These are phyloP conservation scores for Phytophthora pisi DNA, from an alignment of 352 stramenopile species.

Conservation along the genomic window DNA sequence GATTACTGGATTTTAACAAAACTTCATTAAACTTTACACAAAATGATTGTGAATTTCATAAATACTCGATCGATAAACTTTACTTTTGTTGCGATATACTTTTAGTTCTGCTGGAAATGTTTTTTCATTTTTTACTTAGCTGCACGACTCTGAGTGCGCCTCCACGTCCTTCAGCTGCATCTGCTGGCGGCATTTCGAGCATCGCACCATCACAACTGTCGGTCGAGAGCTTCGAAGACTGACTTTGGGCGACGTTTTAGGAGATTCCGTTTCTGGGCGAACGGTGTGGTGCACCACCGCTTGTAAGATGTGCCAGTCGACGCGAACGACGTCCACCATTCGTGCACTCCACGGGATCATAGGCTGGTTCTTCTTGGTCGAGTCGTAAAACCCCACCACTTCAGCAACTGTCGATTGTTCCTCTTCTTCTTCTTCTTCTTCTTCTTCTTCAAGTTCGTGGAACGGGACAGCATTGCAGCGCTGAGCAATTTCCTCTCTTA, in stretches of 20 bases:
- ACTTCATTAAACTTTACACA: too few species aligned
- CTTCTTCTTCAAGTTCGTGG: neutral
- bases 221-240: neutral
- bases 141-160: slow-evolving; percentile 46
- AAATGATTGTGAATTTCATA: too few species aligned
- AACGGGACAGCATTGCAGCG: slow-evolving; percentile 27
- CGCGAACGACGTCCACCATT: slow-evolving; percentile 24
- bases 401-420: slow-evolving; percentile 8
- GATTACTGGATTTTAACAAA: too few species aligned
- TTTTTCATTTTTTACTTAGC: slow-evolving; percentile 11
- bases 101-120: neutral
- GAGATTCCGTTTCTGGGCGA: neutral
- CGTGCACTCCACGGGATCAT: slow-evolving; percentile 26
- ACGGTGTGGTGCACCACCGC: slow-evolving; percentile 19
- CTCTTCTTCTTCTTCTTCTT: slow-evolving; percentile 5
- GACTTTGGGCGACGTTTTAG: neutral
- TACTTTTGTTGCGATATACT: too few species aligned
- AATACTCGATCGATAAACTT: too few species aligned
- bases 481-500: slow-evolving; percentile 34
- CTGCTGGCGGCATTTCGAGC: slow-evolving; percentile 42
- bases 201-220: slow-evolving; percentile 28
- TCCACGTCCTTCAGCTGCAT: slow-evolving; percentile 44
- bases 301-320: slow-evolving; percentile 20
- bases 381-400: slow-evolving; percentile 33
- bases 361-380: slow-evolving; percentile 25